phyloP scores from a whole-genome alignment of 805 yeast species.

The Candida boleticola region DNA sequence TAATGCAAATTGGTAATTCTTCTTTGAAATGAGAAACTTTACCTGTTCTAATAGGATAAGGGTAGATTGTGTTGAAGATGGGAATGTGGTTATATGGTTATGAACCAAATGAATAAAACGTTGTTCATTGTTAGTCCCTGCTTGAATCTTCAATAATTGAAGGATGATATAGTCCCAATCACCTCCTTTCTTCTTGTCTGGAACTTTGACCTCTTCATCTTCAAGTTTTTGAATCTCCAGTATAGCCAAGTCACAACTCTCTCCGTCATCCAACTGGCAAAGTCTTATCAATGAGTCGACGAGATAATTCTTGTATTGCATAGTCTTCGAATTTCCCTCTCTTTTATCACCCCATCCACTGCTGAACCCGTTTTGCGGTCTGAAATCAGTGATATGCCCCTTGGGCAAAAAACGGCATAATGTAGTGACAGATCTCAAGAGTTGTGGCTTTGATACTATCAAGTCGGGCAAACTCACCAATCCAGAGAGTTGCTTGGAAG shows the following conservation, averaged over 20 bases:
- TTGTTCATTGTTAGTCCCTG: conserved; percentile 19
- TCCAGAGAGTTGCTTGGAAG: conserved; percentile 58
- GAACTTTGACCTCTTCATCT: conserved; percentile 2
- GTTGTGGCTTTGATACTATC: conserved; percentile 19
- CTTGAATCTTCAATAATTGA: conserved; percentile 21
- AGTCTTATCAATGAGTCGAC: conserved; percentile 49
- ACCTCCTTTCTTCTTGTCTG: conserved; percentile 6
- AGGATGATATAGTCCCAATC: conserved; percentile 25
- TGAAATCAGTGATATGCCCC: conserved; percentile 45
- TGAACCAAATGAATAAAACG: conserved; percentile 23
- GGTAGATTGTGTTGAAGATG: conserved; percentile 47
- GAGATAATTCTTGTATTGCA: conserved; percentile 47
- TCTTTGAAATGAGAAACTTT: conserved; percentile 55
- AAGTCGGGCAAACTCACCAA: conserved; percentile 47
- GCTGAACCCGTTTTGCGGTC: conserved; percentile 27
- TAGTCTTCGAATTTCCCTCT: conserved; percentile 23
- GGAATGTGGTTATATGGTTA: conserved; percentile 10
- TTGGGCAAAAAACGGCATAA: conserved; percentile 46
- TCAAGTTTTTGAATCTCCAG: conserved; percentile 23
- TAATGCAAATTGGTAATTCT: conserved; percentile 54
- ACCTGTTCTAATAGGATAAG: conserved; percentile 62
- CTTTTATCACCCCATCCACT: conserved; percentile 27
- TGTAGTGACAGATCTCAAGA: conserved; percentile 26
- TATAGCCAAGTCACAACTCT: conserved; percentile 30
- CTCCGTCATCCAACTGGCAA: conserved; percentile 37